These are phyloP conservation scores for Jaapia argillacea DNA, from an alignment of 768 basidiomycete genomes.

Conservation along the genomic window DNA sequence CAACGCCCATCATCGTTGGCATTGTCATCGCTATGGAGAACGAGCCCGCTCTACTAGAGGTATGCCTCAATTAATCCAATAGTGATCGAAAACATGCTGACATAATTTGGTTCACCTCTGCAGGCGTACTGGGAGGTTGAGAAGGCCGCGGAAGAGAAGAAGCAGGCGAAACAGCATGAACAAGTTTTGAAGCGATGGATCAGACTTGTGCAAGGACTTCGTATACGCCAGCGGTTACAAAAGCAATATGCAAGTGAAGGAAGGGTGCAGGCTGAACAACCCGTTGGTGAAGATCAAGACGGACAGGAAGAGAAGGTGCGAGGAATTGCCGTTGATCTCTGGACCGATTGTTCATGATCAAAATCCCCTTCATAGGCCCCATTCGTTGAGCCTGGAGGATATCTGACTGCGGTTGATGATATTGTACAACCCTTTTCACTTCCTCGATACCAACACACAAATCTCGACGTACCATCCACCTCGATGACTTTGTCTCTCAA, in stretches of 20 bases:
- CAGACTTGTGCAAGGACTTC: constrained; percentile 78
- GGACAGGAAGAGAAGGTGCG: constrained; percentile 5
- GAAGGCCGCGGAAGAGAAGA: constrained; percentile 67
- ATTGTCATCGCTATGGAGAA: constrained; percentile 82
- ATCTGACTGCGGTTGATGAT: constrained; percentile 58
- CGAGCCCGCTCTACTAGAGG: constrained; percentile 66
- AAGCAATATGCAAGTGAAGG: constrained; percentile 50
- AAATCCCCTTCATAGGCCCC: background rate
- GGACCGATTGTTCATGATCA: background rate
- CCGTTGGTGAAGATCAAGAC: too few relatives aligned
- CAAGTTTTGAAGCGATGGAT: constrained; percentile 82
- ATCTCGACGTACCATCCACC: background rate
- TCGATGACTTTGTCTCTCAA: constrained; percentile 1
- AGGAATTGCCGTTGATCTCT: background rate
- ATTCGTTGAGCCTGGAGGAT: constrained; percentile 35
- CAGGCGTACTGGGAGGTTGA: constrained; percentile 86
- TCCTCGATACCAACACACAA: constrained; percentile 41
- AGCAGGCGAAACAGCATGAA: constrained; percentile 65
- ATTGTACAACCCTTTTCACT: constrained; percentile 67
- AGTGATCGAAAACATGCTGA: too few relatives aligned
- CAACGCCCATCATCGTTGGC: constrained; percentile 76
- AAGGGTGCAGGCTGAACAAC: background rate
- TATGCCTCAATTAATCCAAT: constrained; percentile 26
- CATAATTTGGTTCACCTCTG: too few relatives aligned
- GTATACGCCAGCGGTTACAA: constrained; percentile 75